phyloP scores from a whole-genome alignment of 257 asterid species.

The Petunia secreta region DNA sequence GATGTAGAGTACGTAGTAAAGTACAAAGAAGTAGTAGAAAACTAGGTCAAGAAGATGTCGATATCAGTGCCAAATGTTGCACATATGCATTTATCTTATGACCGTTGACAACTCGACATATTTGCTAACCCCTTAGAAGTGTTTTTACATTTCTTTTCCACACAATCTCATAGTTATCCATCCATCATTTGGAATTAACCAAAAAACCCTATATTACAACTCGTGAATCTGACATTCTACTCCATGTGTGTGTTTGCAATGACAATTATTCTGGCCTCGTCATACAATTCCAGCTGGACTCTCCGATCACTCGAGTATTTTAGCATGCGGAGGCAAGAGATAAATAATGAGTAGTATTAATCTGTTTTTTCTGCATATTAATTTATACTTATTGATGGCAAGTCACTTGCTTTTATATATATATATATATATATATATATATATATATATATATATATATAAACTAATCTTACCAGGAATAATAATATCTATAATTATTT shows the following conservation, averaged over 20 bases:
- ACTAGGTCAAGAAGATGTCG: background rate
- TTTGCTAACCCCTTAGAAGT: slow-evolving; percentile 15
- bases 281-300: background rate
- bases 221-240: slow-evolving; percentile 20
- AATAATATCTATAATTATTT: no score
- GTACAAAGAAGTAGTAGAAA: background rate
- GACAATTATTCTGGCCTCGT: background rate
- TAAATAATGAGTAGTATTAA: background rate
- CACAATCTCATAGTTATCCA: background rate
- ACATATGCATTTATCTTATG: background rate
- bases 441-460: no score
- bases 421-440: no score
- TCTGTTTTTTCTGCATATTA: no score
- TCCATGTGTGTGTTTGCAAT: background rate
- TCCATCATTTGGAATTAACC: slow-evolving; percentile 11
- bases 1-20: background rate
- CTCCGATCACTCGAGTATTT: background rate
- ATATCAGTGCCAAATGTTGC: slow-evolving; percentile 25
- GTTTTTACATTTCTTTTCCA: background rate
- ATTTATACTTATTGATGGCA: no score
- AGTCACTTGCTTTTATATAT: no score
- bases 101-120: slow-evolving; percentile 15
- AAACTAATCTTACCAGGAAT: no score
- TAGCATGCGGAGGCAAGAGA: background rate
- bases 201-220: background rate